Evolutionary conservation across 225 moss, liverwort and hornwort genomes (phyloP).

Genomic region (Pseudisothecium myosuroides): DNA sequence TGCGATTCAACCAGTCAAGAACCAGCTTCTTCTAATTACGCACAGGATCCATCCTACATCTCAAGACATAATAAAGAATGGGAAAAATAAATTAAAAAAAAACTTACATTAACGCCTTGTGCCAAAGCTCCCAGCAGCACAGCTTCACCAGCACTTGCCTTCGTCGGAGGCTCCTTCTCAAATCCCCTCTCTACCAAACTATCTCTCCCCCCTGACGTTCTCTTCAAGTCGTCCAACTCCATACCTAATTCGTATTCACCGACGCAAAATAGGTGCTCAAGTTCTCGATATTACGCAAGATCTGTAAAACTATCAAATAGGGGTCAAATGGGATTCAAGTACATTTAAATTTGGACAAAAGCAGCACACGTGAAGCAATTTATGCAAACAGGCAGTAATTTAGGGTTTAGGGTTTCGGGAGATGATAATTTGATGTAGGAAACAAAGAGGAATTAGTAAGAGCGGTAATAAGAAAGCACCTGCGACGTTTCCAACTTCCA

Average conservation of each 20-base stretch:
- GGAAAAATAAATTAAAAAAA: neutral
- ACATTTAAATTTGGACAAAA: neutral
- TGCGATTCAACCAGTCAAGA: neutral
- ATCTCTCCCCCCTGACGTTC: constrained; percentile 11
- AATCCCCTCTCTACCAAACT: constrained; percentile 39
- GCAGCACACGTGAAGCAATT: neutral
- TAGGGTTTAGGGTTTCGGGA: no score
- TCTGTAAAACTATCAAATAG: constrained; percentile 9
- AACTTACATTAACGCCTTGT: constrained; percentile 67
- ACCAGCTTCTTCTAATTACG: neutral
- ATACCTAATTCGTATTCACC: constrained; percentile 1
- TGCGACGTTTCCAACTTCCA: constrained; percentile 48
- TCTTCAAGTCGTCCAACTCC: neutral
- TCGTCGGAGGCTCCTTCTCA: constrained; percentile 38
- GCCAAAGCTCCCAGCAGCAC: constrained; percentile 79
- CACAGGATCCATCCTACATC: neutral
- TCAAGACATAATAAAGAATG: neutral
- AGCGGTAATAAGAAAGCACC: neutral
- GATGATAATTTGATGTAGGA: no score
- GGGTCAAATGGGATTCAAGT: neutral
- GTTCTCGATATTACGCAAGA: constrained; percentile 22
- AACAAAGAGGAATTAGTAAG: neutral
- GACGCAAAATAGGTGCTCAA: constrained; percentile 55
- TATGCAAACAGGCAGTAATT: neutral
- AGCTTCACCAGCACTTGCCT: constrained; percentile 62